A percentile compares a stretch with the other conserved stretches of the same genome.
Evolutionary conservation across 139 green algal genomes (phyloP).

Genomic region (Chlamydomonas eustigma): DNA sequence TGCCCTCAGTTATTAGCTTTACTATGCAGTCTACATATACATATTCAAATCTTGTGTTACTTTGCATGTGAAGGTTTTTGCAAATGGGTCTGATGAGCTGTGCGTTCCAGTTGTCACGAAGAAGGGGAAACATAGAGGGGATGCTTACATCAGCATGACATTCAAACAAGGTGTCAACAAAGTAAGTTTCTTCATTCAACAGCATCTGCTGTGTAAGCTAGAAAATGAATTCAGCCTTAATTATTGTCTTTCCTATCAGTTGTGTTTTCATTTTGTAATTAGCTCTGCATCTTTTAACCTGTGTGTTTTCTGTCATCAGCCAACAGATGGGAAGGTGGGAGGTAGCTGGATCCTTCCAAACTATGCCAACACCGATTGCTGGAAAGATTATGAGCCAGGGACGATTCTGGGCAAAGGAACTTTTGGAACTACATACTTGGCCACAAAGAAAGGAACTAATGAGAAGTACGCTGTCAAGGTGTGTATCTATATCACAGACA

Average conservation of each 20-base stretch:
- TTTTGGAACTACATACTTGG: conserved; percentile 63
- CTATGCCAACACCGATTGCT: conserved; percentile 49
- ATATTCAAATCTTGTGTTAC: too few species aligned
- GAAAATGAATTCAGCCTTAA: too few species aligned
- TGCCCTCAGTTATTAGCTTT: too few species aligned
- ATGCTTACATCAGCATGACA: conserved; percentile 12
- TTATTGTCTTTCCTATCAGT: too few species aligned
- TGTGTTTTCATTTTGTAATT: too few species aligned
- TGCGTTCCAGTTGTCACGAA: conserved; percentile 6
- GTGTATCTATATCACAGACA: too few species aligned
- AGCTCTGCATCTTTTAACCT: too few species aligned
- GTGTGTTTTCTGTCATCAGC: too few species aligned
- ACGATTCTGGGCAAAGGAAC: conserved; percentile 62
- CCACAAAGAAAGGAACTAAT: conserved; percentile 38
- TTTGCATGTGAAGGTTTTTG: conserved; percentile 8
- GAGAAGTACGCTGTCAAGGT: conserved; percentile 43
- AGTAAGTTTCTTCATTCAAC: too few species aligned
- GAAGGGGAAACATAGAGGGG: conserved; percentile 5
- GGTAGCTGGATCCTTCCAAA: conserved; percentile 40
- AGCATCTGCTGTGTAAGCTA: too few species aligned
- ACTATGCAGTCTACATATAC: too few species aligned
- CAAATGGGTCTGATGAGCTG: conserved; percentile 6
- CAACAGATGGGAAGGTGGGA: not conserved
- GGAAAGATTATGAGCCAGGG: conserved; percentile 53
- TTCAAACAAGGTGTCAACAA: conserved; percentile 17